Evolutionary conservation across 306 rosid genomes (phyloP), one percentile per base, ranked within the genome.

Genomic region (Fragaria iinumae): DNA sequence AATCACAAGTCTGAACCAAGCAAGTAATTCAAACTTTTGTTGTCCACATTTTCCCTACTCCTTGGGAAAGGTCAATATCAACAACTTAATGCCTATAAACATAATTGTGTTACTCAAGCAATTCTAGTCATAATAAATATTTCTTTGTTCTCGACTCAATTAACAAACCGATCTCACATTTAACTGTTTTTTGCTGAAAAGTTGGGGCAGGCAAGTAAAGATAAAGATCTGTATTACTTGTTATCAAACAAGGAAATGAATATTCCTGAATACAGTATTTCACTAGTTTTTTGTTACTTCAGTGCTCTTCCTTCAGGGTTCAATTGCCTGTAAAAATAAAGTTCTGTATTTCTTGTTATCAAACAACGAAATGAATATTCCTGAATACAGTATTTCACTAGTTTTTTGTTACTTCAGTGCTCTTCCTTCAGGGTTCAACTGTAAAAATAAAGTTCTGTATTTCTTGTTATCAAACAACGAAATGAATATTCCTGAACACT

Each of bases 371-470:
- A 56, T n/a, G n/a, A n/a, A n/a, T n/a, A n/a, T n/a, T n/a, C n/a
- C n/a, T n/a, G n/a, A n/a, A n/a, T n/a, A n/a, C n/a, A n/a, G n/a
- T 79, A 29, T 36, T 74, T 21, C 13, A 49, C 13, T 3, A 10
- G 34, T 49, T 34, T 44, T 2, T 25, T 63, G 43, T 67, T 23
- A 60, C 62, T 41, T 41, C 44, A 41, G 44, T 41, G 44, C 44
- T 45, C 86, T 93, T 74, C 93, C 93, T 47, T 81, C 87, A 14
- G 89, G 96, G 70, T 79, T 87, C n/a, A n/a, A n/a, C 90, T 93
- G 80, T 96, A 91, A 72, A 83, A 44, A 65, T 25, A 25, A 25
- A 25, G 25, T 25, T 25, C 25, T 25, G 25, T 25, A 25, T 25
- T 25, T 25, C 25, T 25, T 25, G 25, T 25, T 25, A 25, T 25